Evolutionary conservation across 306 rosid species (phyloP).

Genomic region (Dryas drummondii): DNA sequence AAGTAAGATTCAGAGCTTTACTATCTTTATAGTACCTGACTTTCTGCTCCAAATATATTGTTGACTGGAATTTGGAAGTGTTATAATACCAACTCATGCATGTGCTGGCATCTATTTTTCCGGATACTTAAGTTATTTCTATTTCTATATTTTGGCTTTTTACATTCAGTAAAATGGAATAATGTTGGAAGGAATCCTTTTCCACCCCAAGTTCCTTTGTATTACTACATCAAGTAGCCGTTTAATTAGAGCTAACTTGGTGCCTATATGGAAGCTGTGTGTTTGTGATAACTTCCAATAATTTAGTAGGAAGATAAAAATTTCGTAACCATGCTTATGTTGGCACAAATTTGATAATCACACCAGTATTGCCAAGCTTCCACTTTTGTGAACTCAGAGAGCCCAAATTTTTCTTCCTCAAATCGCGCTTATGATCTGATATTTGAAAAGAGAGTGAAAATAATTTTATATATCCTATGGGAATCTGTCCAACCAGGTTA

Average conservation of each 20-base stretch:
- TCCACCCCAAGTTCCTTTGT: not conserved
- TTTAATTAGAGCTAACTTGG: conserved; percentile 2
- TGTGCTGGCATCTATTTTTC: not conserved
- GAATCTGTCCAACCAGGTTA: too few relatives aligned
- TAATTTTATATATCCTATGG: too few relatives aligned
- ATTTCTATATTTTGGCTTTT: not conserved
- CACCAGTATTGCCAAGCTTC: not conserved
- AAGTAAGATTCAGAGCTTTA: conserved; percentile 61
- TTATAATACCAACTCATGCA: not conserved
- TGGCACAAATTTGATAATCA: not conserved
- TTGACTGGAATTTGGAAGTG: conserved; percentile 8
- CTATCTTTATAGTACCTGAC: conserved; percentile 25
- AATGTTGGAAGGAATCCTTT: not conserved
- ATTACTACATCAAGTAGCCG: not conserved
- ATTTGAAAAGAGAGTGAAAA: too few relatives aligned
- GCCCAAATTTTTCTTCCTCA: too few relatives aligned
- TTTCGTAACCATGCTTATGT: not conserved
- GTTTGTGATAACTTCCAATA: conserved; percentile 2
- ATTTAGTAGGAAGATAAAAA: not conserved
- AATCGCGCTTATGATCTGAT: too few relatives aligned
- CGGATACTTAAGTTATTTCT: not conserved
- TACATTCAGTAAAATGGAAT: not conserved
- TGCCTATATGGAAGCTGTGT: not conserved
- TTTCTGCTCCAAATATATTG: conserved; percentile 8
- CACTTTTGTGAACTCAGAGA: too few relatives aligned